Evolutionary conservation across 2,329 filamentous ascomycete genomes (phyloP).

Genomic region (Ceratocystis alfenasii): DNA sequence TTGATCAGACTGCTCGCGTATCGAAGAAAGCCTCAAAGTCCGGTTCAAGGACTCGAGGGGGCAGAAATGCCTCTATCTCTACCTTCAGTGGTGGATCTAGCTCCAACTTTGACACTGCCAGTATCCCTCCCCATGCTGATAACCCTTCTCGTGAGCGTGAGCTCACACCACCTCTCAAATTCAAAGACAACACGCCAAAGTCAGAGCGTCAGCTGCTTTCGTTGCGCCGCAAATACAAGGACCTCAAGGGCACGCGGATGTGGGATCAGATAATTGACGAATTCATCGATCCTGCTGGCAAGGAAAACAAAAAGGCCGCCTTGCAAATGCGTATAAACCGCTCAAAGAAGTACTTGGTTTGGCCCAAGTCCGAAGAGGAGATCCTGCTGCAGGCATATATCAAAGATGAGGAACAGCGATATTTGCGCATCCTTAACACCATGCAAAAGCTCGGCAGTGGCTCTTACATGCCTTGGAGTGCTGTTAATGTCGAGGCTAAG

Average conservation of each 20-base stretch:
- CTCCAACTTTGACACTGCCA: slow-evolving; percentile 37
- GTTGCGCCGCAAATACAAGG: slow-evolving; percentile 35
- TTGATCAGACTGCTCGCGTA: neutral
- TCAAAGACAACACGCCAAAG: slow-evolving; percentile 37
- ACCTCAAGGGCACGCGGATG: slow-evolving; percentile 45
- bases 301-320: slow-evolving; percentile 36
- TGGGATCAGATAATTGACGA: slow-evolving; percentile 42
- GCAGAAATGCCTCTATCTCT: neutral
- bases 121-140: slow-evolving; percentile 38
- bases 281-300: slow-evolving; percentile 30
- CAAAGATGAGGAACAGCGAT: slow-evolving; percentile 35
- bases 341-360: slow-evolving; percentile 38
- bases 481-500: slow-evolving; percentile 39
- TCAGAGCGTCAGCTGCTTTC: slow-evolving; percentile 41
- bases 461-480: slow-evolving; percentile 38
- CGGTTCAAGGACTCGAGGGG: neutral
- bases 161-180: slow-evolving; percentile 27
- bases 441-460: slow-evolving; percentile 42
- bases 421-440: slow-evolving; percentile 33
- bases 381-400: slow-evolving; percentile 33
- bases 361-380: slow-evolving; percentile 38
- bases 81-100: slow-evolving; percentile 29
- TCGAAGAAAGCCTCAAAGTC: neutral
- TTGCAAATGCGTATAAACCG: slow-evolving; percentile 47
- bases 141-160: slow-evolving; percentile 27